Conservation (phyloP, 768 basidiomycete genomes). For the Boletus rex-veris region DNA sequence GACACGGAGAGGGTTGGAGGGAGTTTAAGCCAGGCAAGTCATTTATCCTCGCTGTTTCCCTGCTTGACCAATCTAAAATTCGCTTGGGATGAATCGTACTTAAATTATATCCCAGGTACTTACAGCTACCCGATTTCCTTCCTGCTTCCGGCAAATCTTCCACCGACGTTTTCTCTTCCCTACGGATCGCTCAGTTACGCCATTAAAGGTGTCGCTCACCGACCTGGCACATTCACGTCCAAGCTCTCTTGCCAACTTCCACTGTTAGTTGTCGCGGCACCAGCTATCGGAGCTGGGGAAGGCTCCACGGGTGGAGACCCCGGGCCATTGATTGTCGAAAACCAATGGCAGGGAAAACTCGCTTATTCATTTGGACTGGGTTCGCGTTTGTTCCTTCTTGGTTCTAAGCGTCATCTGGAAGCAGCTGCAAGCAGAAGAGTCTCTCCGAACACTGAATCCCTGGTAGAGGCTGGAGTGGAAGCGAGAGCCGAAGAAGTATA, state of each 20-base stretch:
- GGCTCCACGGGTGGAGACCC: conserved; percentile 41
- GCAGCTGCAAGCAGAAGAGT: neutral
- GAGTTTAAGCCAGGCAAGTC: conserved; percentile 83
- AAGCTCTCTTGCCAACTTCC: conserved; percentile 72
- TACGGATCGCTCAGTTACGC: conserved; percentile 76
- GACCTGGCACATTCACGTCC: conserved; percentile 80
- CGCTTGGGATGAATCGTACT: neutral
- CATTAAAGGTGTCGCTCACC: conserved; percentile 78
- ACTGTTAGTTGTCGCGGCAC: conserved; percentile 72
- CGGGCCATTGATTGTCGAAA: conserved; percentile 78
- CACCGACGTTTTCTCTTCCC: conserved; percentile 73
- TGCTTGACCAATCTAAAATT: neutral
- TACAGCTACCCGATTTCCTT: conserved; percentile 97
- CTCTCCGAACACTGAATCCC: neutral
- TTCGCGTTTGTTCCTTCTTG: conserved; percentile 83
- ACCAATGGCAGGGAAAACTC: conserved; percentile 88
- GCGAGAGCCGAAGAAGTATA: conserved; percentile 10
- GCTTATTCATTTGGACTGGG: conserved; percentile 78
- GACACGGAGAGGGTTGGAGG: conserved; percentile 62
- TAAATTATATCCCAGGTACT: conserved; percentile 58
- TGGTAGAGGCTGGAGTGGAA: neutral
- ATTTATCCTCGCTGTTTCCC: neutral
- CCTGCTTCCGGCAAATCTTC: conserved; percentile 73
- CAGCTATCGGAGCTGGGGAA: conserved; percentile 81
- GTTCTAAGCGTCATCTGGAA: conserved; percentile 30